phyloP scores from a whole-genome alignment of 2,329 filamentous ascomycete genomes.

The Sclerotinia minor region DNA sequence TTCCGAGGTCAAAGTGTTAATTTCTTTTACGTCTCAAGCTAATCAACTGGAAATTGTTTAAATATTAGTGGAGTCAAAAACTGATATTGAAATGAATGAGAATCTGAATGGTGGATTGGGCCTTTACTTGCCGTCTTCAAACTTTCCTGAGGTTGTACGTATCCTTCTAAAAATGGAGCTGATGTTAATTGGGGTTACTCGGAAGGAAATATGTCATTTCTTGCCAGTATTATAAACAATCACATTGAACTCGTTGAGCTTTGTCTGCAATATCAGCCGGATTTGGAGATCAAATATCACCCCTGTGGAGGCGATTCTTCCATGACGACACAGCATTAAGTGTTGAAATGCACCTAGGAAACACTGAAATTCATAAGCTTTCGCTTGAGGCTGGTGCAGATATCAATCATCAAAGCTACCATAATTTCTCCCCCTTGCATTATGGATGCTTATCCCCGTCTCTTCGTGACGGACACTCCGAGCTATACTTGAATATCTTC shows the following conservation, averaged over 20 bases:
- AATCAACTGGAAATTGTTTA: neutral
- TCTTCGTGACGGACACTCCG: neutral
- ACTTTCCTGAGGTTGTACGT: neutral
- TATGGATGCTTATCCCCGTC: neutral
- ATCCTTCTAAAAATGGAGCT: neutral
- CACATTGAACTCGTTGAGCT: neutral
- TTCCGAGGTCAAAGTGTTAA: neutral
- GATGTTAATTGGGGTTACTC: neutral
- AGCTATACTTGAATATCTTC: neutral
- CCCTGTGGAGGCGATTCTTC: accelerated
- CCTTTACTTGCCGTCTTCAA: neutral
- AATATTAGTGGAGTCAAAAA: neutral
- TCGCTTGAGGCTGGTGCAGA: slow-evolving; percentile 4
- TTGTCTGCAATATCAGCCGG: neutral
- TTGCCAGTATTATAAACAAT: neutral
- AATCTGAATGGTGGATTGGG: neutral
- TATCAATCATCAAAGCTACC: neutral
- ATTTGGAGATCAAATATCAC: neutral
- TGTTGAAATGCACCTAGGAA: neutral
- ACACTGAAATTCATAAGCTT: neutral
- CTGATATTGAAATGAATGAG: neutral
- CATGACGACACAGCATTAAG: neutral
- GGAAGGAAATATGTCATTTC: neutral
- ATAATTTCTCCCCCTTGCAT: neutral
- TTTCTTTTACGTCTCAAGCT: neutral